Percentiles rank a stretch among this genome's conserved stretches.
Conservation (phyloP, 768 basidiomycete species). For the Collybia nuda region DNA sequence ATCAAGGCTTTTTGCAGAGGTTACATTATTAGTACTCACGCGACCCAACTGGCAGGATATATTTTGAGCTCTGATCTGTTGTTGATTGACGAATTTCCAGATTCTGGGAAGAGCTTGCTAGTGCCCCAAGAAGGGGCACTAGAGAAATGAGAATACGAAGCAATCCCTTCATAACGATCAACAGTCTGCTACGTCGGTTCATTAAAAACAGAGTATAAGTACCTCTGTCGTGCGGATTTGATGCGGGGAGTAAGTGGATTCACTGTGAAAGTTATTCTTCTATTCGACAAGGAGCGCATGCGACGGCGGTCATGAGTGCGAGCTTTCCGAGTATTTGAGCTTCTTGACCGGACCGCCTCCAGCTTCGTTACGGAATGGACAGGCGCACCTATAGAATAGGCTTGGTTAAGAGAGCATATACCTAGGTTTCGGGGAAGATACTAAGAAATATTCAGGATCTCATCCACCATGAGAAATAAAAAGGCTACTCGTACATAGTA, state of each 20-base stretch:
- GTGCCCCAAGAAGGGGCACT: slow-evolving; percentile 4
- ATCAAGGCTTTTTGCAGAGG: too few species aligned
- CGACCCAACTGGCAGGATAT: slow-evolving; percentile 20
- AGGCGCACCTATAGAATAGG: too few species aligned
- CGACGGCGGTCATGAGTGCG: slow-evolving; percentile 12
- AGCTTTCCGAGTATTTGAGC: background rate
- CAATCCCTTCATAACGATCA: slow-evolving; percentile 10
- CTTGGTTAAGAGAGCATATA: too few species aligned
- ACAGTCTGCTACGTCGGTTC: background rate
- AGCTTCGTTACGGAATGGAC: too few species aligned
- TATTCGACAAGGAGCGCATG: slow-evolving; percentile 8
- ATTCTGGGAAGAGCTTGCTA: background rate
- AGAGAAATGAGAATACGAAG: slow-evolving; percentile 10
- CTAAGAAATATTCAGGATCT: too few species aligned
- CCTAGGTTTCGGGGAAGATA: too few species aligned
- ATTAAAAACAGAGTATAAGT: slow-evolving; percentile 6
- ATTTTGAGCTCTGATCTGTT: slow-evolving; percentile 18
- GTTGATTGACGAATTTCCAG: slow-evolving; percentile 16
- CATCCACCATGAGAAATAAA: too few species aligned
- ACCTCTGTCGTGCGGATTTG: slow-evolving; percentile 7
- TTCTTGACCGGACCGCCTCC: slow-evolving; percentile 9
- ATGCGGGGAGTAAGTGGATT: slow-evolving; percentile 13
- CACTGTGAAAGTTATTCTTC: slow-evolving; percentile 1
- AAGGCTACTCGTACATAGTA: too few species aligned
- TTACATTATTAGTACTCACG: too few species aligned